Evolutionary conservation across 805 yeast genomes (phyloP).

Genomic region (Myxozyma udenii): DNA sequence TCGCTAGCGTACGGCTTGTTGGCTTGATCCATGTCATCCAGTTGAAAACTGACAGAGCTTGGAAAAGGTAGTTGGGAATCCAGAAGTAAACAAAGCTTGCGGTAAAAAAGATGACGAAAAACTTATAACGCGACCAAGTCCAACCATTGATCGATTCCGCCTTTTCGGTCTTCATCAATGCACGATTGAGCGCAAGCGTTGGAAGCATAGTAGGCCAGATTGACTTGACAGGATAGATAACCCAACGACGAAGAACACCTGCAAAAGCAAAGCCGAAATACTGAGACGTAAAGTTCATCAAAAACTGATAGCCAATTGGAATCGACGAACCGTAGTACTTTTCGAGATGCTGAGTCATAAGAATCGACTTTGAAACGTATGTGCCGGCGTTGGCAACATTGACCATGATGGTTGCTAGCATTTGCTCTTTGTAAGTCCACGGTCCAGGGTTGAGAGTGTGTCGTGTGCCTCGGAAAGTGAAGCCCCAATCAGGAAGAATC

Average conservation of each 20-base stretch:
- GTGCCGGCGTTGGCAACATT: slow-evolving; percentile 17
- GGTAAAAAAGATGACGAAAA: slow-evolving; percentile 46
- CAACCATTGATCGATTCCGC: slow-evolving; percentile 58
- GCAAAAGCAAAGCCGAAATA: slow-evolving; percentile 65
- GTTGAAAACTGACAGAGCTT: slow-evolving; percentile 54
- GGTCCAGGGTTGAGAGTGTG: slow-evolving; percentile 54
- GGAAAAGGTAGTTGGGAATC: slow-evolving; percentile 62
- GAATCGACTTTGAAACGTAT: slow-evolving; percentile 34
- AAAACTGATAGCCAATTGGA: slow-evolving; percentile 49
- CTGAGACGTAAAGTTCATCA: slow-evolving; percentile 56
- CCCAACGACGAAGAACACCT: slow-evolving; percentile 56
- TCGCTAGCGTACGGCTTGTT: slow-evolving; percentile 56
- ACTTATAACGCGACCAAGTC: slow-evolving; percentile 52
- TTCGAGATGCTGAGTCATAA: slow-evolving; percentile 37
- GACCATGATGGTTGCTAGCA: slow-evolving; percentile 50
- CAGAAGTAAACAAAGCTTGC: slow-evolving; percentile 52
- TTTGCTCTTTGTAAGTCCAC: slow-evolving; percentile 63
- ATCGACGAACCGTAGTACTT: slow-evolving; percentile 12
- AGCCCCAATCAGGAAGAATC: slow-evolving; percentile 48
- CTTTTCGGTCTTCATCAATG: slow-evolving; percentile 40
- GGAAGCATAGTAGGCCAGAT: slow-evolving; percentile 71
- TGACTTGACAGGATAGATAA: slow-evolving; percentile 61
- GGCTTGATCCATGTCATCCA: slow-evolving; percentile 65
- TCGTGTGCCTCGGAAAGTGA: slow-evolving; percentile 40
- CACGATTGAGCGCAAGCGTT: slow-evolving; percentile 54